These are phyloP conservation scores for Oidium heveae DNA, from an alignment of 2,329 filamentous ascomycete species.

Conservation along the genomic window DNA sequence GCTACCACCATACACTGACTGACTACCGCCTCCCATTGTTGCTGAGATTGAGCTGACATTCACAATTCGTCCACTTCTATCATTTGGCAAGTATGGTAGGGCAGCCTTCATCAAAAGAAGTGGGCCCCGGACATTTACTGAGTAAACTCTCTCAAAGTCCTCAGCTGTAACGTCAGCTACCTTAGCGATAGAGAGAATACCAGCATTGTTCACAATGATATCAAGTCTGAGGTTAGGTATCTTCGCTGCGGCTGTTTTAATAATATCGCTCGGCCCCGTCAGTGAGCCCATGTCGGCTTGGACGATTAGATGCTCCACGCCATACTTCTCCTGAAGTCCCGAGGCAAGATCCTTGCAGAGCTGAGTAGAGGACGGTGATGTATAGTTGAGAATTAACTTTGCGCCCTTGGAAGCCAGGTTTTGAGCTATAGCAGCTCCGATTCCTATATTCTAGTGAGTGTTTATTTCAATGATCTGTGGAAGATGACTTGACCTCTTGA, in stretches of 20 bases:
- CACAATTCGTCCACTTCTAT: slow-evolving; percentile 39
- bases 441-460: slow-evolving; percentile 25
- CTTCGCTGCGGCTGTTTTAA: slow-evolving; percentile 28
- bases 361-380: slow-evolving; percentile 30
- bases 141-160: slow-evolving; percentile 49
- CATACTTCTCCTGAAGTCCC: slow-evolving; percentile 28
- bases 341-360: slow-evolving; percentile 27
- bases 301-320: slow-evolving; percentile 32
- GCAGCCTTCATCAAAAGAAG: slow-evolving; percentile 53
- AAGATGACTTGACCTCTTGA: slow-evolving; percentile 49
- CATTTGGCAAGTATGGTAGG: slow-evolving; percentile 39
- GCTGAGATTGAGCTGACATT: slow-evolving; percentile 34
- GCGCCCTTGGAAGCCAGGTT: slow-evolving; percentile 45
- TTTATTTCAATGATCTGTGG: no score
- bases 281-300: slow-evolving; percentile 47
- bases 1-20: slow-evolving; percentile 37
- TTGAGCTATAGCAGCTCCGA: slow-evolving; percentile 36
- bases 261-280: slow-evolving; percentile 31
- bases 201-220: slow-evolving; percentile 75
- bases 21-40: slow-evolving; percentile 28
- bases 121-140: slow-evolving; percentile 61
- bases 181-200: slow-evolving; percentile 37
- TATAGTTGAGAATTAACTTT: slow-evolving; percentile 38
- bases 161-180: slow-evolving; percentile 34
- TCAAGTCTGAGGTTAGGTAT: slow-evolving; percentile 37